Evolutionary conservation across 2,329 filamentous ascomycete species (phyloP), one percentile per base, ranked within the genome.

Genomic region (Colletotrichum paranaense): DNA sequence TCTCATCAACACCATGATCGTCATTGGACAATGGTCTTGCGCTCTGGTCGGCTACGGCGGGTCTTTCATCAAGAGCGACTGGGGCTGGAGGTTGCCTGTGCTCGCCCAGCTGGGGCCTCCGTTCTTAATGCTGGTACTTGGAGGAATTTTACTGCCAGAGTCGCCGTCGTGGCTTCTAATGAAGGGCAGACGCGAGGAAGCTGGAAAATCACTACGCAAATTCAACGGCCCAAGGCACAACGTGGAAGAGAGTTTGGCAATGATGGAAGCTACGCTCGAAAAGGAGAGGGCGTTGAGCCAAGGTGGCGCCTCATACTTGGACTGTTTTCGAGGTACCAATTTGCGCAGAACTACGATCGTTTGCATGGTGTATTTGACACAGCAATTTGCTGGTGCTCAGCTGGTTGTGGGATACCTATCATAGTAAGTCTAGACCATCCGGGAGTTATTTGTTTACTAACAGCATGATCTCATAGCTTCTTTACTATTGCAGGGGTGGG

Each of bases 321-420:
- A 89, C 69, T 88, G 87, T 58, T 86, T 90, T 76, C 84, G 79
- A 52, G 85, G 84, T 0, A 81, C 83, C 22, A 87, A 88, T 71
- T 77, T 84, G n/a, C 82, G 87, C 11, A 84, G 88, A n/a, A 89
- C 88, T 0, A 88, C 89, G 76, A 88, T 90, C 32, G 84, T 87
- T 4, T 83, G 85, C 74, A 90, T 91, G 80, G 89, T 91, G 1
- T 92, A 91, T 83, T 86, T 89, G 1, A 90, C 91, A 1, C 91
- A 93, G 77, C 91, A 91, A 19, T 82, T 92, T 2, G 77, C 80
- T 0, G 78, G 80, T 3, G 75, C 77, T 5, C 85, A 86, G 53
- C 49, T 42, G 32, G 65, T 58, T 7, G n/a, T 28, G 11, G 4
- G 22, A 24, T 49, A 16, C 2, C 57, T 76, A 80, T 0, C 86